Evolutionary conservation across 371 early-diverging fungal genomes (phyloP).

Genomic region (Haplosporangium sp.): DNA sequence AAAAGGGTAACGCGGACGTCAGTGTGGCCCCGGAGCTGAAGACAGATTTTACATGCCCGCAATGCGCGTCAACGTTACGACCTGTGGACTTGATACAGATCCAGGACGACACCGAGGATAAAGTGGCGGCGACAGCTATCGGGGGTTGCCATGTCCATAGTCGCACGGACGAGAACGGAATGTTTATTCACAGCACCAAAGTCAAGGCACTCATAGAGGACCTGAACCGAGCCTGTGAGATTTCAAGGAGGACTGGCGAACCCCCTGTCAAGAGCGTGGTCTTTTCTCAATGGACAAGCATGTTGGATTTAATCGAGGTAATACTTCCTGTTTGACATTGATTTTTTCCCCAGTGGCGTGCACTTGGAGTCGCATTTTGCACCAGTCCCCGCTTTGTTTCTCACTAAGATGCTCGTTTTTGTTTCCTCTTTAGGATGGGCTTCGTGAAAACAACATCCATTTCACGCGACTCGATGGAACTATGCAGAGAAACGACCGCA

Average conservation of each 20-base stretch:
- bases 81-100: conserved; percentile 42
- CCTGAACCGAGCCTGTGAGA: conserved; percentile 44
- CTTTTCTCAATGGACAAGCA: conserved; percentile 88
- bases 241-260: conserved; percentile 14
- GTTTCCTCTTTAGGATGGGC: conserved; percentile 33
- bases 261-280: conserved; percentile 72
- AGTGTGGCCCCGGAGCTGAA: conserved; percentile 43
- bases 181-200: conserved; percentile 66
- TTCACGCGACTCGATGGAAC: conserved; percentile 80
- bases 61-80: conserved; percentile 16
- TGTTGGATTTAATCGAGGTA: conserved; percentile 77
- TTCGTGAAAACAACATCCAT: conserved; percentile 50
- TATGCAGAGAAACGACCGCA: conserved; percentile 70
- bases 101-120: conserved; percentile 49
- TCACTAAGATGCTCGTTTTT: too few relatives aligned
- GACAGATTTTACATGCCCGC: conserved; percentile 43
- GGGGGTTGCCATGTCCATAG: conserved; percentile 24
- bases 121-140: conserved; percentile 23
- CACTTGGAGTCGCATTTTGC: background rate
- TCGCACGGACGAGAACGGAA: conserved; percentile 40
- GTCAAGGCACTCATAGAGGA: conserved; percentile 69
- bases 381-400: background rate
- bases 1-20: conserved; percentile 47
- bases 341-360: background rate
- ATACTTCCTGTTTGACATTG: background rate